Evolutionary conservation across 1,139 yeast genomes (phyloP).

Genomic region (Scheffersomyces segobiensis): DNA sequence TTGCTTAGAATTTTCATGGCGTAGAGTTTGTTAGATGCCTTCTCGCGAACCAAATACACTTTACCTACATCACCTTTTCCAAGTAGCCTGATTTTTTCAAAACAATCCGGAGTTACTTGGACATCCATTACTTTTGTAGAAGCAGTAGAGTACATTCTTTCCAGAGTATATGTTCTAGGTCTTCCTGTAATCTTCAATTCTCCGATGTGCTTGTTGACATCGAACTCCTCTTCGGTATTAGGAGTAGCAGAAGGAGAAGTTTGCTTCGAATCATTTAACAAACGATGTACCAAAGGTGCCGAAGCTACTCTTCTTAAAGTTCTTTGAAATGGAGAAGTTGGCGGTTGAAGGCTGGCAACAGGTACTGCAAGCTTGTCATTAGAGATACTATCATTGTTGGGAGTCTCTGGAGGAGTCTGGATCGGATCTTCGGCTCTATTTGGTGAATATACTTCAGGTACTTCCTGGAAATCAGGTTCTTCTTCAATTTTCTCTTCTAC

Average conservation of each 20-base stretch:
- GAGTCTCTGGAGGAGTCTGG: conserved; percentile 6
- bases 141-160: conserved; percentile 68
- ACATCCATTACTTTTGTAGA: conserved; percentile 75
- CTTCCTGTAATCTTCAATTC: conserved; percentile 48
- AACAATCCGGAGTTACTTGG: conserved; percentile 82
- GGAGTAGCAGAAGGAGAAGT: not conserved
- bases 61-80: conserved; percentile 99
- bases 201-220: conserved; percentile 54
- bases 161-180: conserved; percentile 53
- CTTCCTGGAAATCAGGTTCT: conserved; percentile 2
- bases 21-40: conserved; percentile 67
- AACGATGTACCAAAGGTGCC: conserved; percentile 62
- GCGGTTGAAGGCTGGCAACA: conserved; percentile 9
- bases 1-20: conserved; percentile 94
- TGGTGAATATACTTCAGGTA: conserved; percentile 3
- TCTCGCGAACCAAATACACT: conserved; percentile 88
- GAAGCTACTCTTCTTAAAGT: conserved; percentile 77
- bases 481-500: conserved; percentile 1
- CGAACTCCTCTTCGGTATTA: conserved; percentile 28
- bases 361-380: not conserved
- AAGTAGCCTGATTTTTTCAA: conserved; percentile 81
- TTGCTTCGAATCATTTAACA: conserved; percentile 29
- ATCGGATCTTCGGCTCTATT: conserved; percentile 3
- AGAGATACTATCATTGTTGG: conserved; percentile 2
- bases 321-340: conserved; percentile 44